Base-by-base conservation (phyloP, 768 basidiomycete species). In the Hericium rajendrae region DNA sequence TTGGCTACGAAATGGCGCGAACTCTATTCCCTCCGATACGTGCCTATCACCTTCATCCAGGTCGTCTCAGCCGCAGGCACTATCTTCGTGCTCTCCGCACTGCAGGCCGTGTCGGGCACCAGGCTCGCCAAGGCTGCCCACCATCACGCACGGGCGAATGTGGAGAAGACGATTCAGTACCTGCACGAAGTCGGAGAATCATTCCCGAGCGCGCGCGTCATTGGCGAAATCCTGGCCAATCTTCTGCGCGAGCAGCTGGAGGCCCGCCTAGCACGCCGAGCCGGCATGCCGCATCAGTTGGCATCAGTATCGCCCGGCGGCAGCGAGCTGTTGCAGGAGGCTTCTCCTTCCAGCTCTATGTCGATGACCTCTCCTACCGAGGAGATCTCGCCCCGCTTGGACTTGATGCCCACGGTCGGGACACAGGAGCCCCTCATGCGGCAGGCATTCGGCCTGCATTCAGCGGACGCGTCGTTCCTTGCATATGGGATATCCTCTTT, bases 21-120 rank as follows among this genome's bases (percentile, higher is more conserved):
- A 20, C 32, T 55, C 15, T 62, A 59, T 41, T 10, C 38, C 15
- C 43, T 63, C 16, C 62, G 62, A 39, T 63, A 56, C 24, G 62
- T 63, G 13, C 62, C 62, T 43, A 63, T 63, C 16, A 63, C 62
- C 40, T 56, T 63, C 54, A 63, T 63, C 24, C 62, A 63, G 32
- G 62, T 61, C 18, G 6, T 63, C 28, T 63, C 62, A 22, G 62
- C 62, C 8, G 62, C 62, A 2, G 62, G 60, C 52, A 63, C 60
- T 24, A 62, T 63, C n/a, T 63, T 63, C 39, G 60, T 63, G n/a
- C 57, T 63, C 4, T 56, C 57, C 16, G 62, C 62, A n/a, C 57
- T 63, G 32, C 62, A 63, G 16, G 62, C 62, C 15, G 57, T 57
- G 9, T 56, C 62, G 6, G 62, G 62, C 26, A 50, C 60, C 9